These are phyloP conservation scores for Isabelozyma pseudorhagii DNA, from an alignment of 805 yeast species.

Conservation along the genomic window DNA sequence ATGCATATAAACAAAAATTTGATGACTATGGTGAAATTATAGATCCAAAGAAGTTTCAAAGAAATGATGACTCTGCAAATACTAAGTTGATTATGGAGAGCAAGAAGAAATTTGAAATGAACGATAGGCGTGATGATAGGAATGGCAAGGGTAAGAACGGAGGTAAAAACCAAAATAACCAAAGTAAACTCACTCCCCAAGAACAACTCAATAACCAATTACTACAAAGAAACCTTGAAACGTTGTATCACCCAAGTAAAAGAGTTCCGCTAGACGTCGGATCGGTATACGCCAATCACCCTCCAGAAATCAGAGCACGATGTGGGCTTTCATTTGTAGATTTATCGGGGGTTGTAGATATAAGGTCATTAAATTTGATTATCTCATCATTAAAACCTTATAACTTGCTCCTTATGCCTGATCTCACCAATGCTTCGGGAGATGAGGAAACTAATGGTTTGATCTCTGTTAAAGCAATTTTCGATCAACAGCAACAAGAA, in stretches of 20 bases:
- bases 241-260: constrained; percentile 50
- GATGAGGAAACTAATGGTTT: constrained; percentile 25
- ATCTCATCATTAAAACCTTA: constrained; percentile 77
- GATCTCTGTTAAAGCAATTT: constrained; percentile 19
- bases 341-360: constrained; percentile 78
- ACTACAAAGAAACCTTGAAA: constrained; percentile 41
- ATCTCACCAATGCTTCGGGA: constrained; percentile 24
- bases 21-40: constrained; percentile 90
- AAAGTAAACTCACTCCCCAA: constrained; percentile 38
- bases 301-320: constrained; percentile 44
- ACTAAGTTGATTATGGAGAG: constrained; percentile 34
- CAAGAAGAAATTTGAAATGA: constrained; percentile 32
- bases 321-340: constrained; percentile 80
- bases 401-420: constrained; percentile 59
- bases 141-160: constrained; percentile 11
- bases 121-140: constrained; percentile 17
- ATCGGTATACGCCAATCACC: constrained; percentile 13
- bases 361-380: constrained; percentile 75
- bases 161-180: constrained; percentile 16
- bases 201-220: constrained; percentile 40
- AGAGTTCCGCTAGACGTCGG: constrained; percentile 27
- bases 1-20: constrained; percentile 47
- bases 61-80: constrained; percentile 47
- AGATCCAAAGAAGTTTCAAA: constrained; percentile 59
- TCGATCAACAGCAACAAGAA: constrained; percentile 28